phyloP scores from a whole-genome alignment of 1,284 basidiomycete genomes.

The Tremellales sp. region DNA sequence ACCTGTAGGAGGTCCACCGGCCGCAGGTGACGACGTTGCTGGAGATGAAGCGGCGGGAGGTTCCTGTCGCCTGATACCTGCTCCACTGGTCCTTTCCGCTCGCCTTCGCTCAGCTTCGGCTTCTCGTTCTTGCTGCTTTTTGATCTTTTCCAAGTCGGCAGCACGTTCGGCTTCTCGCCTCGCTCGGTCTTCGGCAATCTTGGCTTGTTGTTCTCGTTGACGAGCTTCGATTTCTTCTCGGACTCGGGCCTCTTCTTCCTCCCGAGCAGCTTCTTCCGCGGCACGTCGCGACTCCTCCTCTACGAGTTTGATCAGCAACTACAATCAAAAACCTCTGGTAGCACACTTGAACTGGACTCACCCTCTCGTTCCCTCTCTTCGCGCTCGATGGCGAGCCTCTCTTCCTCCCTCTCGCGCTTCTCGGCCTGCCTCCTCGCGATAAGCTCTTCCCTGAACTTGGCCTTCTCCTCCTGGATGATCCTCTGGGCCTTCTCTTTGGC shows the following conservation, averaged over 20 bases:
- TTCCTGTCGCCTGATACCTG: constrained; percentile 28
- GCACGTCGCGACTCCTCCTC: constrained; percentile 52
- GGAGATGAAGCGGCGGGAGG: constrained; percentile 23
- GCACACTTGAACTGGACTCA: constrained; percentile 27
- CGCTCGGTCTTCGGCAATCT: constrained; percentile 23
- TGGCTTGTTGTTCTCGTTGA: constrained; percentile 47
- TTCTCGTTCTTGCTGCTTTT: constrained; percentile 66
- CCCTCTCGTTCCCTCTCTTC: constrained; percentile 50
- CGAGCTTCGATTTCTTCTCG: constrained; percentile 52
- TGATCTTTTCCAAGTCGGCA: constrained; percentile 58
- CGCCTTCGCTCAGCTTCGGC: constrained; percentile 65
- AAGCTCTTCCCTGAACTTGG: constrained; percentile 60
- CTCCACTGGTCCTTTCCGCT: constrained; percentile 30
- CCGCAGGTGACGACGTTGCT: constrained; percentile 37
- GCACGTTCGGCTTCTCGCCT: constrained; percentile 64
- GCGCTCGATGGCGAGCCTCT: constrained; percentile 56
- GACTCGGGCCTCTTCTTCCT: constrained; percentile 33
- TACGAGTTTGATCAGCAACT: constrained; percentile 20
- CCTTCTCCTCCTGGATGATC: constrained; percentile 84
- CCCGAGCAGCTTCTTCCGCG: constrained; percentile 27
- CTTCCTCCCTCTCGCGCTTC: constrained; percentile 58
- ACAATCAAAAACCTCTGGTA: too few species aligned
- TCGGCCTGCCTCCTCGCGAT: constrained; percentile 50
- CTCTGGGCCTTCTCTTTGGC: constrained; percentile 59
- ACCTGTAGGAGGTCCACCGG: constrained; percentile 42